A percentile compares a stretch with the other conserved stretches of the same genome.
phyloP scores from a whole-genome alignment of 768 basidiomycete species.

The Hericium rajendrae region DNA sequence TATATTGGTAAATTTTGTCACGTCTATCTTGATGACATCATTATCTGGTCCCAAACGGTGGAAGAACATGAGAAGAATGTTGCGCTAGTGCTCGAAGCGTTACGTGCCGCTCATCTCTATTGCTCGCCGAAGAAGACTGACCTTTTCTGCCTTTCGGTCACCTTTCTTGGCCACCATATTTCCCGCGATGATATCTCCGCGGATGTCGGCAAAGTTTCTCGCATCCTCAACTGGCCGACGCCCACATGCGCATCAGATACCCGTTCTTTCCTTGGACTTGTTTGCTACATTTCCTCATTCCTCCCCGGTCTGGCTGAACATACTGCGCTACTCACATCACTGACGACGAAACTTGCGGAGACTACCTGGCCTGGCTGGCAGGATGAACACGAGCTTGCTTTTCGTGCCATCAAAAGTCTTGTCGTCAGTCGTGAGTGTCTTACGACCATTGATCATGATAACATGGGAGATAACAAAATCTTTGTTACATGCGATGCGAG shows the following conservation, averaged over 20 bases:
- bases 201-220: not conserved
- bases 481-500: not conserved
- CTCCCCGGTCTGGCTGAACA: not conserved
- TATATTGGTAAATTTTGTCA: constrained; percentile 33
- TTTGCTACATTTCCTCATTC: not conserved
- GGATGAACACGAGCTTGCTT: not conserved
- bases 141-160: constrained; percentile 8
- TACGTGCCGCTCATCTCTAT: constrained; percentile 12
- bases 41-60: constrained; percentile 1
- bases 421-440: constrained; percentile 2
- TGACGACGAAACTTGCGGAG: not conserved
- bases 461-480: not conserved
- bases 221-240: not conserved
- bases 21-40: constrained; percentile 24
- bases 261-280: not conserved
- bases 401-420: constrained; percentile 2
- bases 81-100: constrained; percentile 8
- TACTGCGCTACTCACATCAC: not conserved
- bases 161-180: not conserved
- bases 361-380: not conserved
- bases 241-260: not conserved
- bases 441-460: not conserved
- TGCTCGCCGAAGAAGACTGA: constrained; percentile 11
- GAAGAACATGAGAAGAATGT: constrained; percentile 15
- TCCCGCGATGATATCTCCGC: not conserved